Evolutionary conservation across 805 yeast genomes (phyloP).

Genomic region (Danielozyma ontarioensis): DNA sequence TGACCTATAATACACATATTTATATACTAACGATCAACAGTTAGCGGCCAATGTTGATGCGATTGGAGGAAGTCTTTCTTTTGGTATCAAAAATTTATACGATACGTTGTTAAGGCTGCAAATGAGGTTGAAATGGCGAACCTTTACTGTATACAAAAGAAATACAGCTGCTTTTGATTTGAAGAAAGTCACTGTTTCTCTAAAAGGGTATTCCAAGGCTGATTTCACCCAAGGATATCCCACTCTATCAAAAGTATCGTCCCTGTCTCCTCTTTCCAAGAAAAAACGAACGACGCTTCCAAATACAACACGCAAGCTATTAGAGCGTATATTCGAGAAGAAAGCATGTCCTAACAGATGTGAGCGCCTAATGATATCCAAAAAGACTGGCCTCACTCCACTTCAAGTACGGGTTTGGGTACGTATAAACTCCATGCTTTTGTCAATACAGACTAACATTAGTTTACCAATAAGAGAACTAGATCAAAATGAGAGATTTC

Average conservation of each 20-base stretch:
- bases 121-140: no score
- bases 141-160: no score
- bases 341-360: conserved; percentile 20
- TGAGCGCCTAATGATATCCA: conserved; percentile 22
- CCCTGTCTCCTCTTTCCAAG: no score
- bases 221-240: no score
- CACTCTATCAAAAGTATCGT: no score
- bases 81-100: neutral
- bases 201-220: no score
- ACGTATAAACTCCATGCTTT: conserved; percentile 11
- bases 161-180: no score
- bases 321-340: conserved; percentile 8
- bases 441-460: conserved; percentile 4
- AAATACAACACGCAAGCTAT: conserved; percentile 3
- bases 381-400: conserved; percentile 18
- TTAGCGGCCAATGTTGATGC: neutral
- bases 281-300: neutral
- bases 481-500: conserved; percentile 9
- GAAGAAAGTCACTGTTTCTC: no score
- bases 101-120: no score
- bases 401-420: conserved; percentile 31
- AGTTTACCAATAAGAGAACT: conserved; percentile 28
- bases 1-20: no score
- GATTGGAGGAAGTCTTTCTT: neutral
- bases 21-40: no score